phyloP scores from a whole-genome alignment of 1,139 yeast genomes.

The Pneumocystis canis region DNA sequence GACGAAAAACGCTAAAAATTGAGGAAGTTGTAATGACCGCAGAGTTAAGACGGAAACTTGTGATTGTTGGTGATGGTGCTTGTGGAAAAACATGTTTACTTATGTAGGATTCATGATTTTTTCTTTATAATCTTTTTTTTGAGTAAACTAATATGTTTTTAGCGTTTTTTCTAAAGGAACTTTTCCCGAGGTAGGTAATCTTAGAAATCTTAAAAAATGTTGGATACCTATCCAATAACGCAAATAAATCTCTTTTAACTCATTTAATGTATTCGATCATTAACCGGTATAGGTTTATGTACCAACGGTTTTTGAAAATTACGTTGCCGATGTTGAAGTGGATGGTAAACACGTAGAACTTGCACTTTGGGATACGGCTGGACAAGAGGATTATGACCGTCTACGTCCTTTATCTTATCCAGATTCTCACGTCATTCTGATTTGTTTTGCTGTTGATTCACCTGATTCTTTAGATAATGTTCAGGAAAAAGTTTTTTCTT shows the following conservation, averaged over 20 bases:
- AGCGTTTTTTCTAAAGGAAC: constrained; percentile 48
- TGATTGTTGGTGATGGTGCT: constrained; percentile 90
- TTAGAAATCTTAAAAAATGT: constrained; percentile 9
- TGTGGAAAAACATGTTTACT: constrained; percentile 85
- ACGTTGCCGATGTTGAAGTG: constrained; percentile 68
- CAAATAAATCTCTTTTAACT: too few relatives aligned
- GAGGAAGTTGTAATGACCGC: constrained; percentile 5
- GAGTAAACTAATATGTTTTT: constrained; percentile 57
- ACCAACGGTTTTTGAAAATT: constrained; percentile 91
- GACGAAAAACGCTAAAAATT: not conserved
- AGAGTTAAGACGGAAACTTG: constrained; percentile 36
- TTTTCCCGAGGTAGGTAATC: constrained; percentile 9
- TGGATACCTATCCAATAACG: constrained; percentile 5
- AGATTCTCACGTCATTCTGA: constrained; percentile 52
- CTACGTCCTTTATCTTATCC: constrained; percentile 54
- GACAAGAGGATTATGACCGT: constrained; percentile 63
- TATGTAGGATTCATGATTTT: constrained; percentile 19
- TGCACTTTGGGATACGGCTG: constrained; percentile 94
- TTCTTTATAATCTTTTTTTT: not conserved
- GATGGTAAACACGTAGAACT: constrained; percentile 83
- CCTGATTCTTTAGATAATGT: constrained; percentile 53
- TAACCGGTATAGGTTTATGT: constrained; percentile 38
- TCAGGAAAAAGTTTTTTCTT: constrained; percentile 22
- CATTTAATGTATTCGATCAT: too few relatives aligned
- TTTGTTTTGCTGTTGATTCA: constrained; percentile 54